Percentiles rank a stretch among this genome's conserved stretches.
These are phyloP conservation scores for Angophora floribunda DNA, from an alignment of 345 rosid species.

Conservation along the genomic window DNA sequence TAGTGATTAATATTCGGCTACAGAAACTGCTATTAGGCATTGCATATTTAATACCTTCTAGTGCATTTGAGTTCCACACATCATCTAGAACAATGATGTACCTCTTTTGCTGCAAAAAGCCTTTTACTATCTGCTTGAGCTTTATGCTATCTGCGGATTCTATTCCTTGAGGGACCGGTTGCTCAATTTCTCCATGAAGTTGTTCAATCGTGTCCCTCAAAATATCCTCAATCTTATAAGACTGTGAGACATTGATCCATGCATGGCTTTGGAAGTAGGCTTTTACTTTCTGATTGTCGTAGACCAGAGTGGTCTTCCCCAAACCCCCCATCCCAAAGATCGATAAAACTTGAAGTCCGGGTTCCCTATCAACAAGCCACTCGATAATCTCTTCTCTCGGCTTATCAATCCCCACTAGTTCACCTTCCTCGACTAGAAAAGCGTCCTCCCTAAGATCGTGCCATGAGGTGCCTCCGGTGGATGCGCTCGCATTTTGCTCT, in stretches of 20 bases:
- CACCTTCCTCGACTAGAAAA: not conserved
- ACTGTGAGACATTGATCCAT: not conserved
- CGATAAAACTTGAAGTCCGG: not conserved
- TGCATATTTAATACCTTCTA: not conserved
- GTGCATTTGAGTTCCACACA: not conserved
- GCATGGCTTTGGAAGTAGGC: not conserved
- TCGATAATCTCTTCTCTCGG: not conserved
- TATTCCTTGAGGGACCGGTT: not conserved
- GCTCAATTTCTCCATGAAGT: not conserved
- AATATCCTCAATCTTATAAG: not conserved
- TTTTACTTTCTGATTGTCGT: not conserved
- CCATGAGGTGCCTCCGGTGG: not conserved
- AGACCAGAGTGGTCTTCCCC: not conserved
- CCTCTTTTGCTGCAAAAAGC: not conserved
- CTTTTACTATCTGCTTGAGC: not conserved
- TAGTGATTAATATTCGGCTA: not conserved
- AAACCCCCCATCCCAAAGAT: not conserved
- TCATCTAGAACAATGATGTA: not conserved
- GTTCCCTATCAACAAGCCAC: not conserved
- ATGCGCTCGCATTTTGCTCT: not conserved
- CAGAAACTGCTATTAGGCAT: not conserved
- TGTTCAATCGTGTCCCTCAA: not conserved
- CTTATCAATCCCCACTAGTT: not conserved
- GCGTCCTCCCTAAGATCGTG: not conserved
- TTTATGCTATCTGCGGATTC: not conserved